Percentiles rank a stretch among this genome's conserved stretches.
These are phyloP conservation scores for Plasmodium inui DNA, from an alignment of 169 alveolate species.

Conservation along the genomic window DNA sequence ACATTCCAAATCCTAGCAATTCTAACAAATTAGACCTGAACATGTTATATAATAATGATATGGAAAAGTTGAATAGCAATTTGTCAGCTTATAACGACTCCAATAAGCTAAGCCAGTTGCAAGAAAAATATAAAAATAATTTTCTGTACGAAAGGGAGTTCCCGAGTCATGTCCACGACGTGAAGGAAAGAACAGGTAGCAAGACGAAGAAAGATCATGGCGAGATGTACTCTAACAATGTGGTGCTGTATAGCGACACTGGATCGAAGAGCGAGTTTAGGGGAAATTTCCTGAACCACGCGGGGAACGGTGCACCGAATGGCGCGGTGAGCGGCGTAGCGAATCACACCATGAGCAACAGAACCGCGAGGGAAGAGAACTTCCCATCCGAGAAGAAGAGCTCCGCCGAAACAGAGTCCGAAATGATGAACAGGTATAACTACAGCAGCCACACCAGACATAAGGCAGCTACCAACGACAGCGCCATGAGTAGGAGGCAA, in stretches of 20 bases:
- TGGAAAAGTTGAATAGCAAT: conserved; percentile 40
- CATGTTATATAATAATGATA: conserved; percentile 40
- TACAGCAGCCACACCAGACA: conserved; percentile 28
- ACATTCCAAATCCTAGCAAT: conserved; percentile 22
- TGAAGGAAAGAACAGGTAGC: background rate
- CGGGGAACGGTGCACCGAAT: background rate
- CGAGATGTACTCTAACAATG: conserved; percentile 1
- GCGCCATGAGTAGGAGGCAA: conserved; percentile 9
- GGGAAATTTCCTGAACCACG: conserved; percentile 24
- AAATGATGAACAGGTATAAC: background rate
- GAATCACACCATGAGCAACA: conserved; percentile 17
- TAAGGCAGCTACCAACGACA: conserved; percentile 9
- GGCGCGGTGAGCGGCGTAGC: too few relatives aligned
- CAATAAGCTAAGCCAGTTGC: conserved; percentile 48
- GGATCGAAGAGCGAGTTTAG: conserved; percentile 14
- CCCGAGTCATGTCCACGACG: conserved; percentile 17
- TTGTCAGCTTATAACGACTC: conserved; percentile 36
- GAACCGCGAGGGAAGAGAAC: conserved; percentile 8
- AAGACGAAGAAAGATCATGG: conserved; percentile 5
- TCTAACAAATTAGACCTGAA: conserved; percentile 43
- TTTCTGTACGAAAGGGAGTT: conserved; percentile 41
- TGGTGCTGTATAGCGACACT: background rate
- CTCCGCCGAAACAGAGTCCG: conserved; percentile 34
- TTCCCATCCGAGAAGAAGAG: conserved; percentile 11
- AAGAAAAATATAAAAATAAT: conserved; percentile 59